These are phyloP conservation scores for Scheffersomyces stipitis DNA, from an alignment of 805 yeast species.

Conservation along the genomic window DNA sequence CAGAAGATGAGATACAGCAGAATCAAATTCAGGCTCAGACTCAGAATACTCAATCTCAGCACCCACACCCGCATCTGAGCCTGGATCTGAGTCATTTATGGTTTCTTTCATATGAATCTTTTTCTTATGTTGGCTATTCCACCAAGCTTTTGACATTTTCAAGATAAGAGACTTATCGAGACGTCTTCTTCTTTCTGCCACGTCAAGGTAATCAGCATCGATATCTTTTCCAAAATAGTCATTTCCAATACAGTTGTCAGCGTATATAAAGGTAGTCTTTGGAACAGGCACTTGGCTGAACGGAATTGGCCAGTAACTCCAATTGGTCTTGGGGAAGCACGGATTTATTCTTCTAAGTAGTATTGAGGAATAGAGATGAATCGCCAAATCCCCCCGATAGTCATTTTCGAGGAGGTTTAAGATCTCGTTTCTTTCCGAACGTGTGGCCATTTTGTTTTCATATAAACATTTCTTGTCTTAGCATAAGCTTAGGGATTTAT, in stretches of 20 bases:
- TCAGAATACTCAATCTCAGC: not conserved
- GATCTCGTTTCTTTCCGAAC: conserved; percentile 19
- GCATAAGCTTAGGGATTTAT: too few relatives aligned
- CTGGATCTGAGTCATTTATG: too few relatives aligned
- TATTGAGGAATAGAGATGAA: conserved; percentile 62
- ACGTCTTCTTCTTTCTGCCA: not conserved
- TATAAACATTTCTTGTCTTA: too few relatives aligned
- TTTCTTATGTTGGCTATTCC: too few relatives aligned
- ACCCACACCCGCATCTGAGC: not conserved
- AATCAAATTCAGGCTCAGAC: not conserved
- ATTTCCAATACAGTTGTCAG: conserved; percentile 12
- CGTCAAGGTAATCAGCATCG: conserved; percentile 2
- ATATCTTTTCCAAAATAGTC: conserved; percentile 8
- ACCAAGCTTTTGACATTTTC: not conserved
- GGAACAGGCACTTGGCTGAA: conserved; percentile 39
- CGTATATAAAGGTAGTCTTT: conserved; percentile 18
- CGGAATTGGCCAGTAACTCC: conserved; percentile 64
- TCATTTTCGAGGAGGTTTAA: conserved; percentile 45
- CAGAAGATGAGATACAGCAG: too few relatives aligned
- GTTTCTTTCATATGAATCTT: not conserved
- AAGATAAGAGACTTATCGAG: not conserved
- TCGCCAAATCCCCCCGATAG: conserved; percentile 54
- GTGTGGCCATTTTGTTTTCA: conserved; percentile 5
- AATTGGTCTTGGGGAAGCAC: conserved; percentile 35
- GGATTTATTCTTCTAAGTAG: conserved; percentile 42